Evolutionary conservation across 305 asterid species (phyloP).

Genomic region (Fraxinus greggii): DNA sequence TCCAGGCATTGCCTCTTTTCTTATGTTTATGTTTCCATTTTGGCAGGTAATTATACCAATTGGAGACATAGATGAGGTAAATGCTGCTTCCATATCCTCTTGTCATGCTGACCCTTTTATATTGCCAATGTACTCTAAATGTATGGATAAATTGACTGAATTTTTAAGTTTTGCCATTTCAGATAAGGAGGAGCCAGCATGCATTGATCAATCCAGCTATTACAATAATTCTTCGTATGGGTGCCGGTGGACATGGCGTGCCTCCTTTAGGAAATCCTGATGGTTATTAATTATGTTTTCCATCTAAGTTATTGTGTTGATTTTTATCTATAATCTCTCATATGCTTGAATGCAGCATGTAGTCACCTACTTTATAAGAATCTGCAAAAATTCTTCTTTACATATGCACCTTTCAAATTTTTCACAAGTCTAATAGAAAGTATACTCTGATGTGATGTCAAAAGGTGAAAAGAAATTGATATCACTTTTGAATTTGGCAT

Average conservation of each 20-base stretch:
- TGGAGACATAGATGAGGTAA: conserved; percentile 91
- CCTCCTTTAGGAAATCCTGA: conserved; percentile 98
- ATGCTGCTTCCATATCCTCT: conserved; percentile 26
- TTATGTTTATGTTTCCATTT: conserved; percentile 26
- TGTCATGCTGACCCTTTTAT: conserved; percentile 13
- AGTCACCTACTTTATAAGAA: neutral
- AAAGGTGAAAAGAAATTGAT: neutral
- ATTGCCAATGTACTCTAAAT: conserved; percentile 18
- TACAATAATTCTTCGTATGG: conserved; percentile 87
- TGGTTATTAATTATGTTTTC: conserved; percentile 54
- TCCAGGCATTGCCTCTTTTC: conserved; percentile 24
- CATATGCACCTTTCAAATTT: neutral
- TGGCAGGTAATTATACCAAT: conserved; percentile 86
- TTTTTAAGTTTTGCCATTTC: conserved; percentile 25
- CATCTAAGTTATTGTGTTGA: neutral
- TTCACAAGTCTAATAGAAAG: neutral
- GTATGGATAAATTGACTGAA: conserved; percentile 26
- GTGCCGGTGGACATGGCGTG: conserved; percentile 99
- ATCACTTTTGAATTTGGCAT: conserved; percentile 19
- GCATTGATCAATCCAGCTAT: conserved; percentile 93
- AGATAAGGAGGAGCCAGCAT: conserved; percentile 92
- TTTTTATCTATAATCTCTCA: conserved; percentile 16
- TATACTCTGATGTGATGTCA: conserved; percentile 10
- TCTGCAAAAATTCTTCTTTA: neutral
- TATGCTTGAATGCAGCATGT: neutral